These are phyloP conservation scores for Dendrobium officinale DNA, from an alignment of 106 monocot genomes.

Conservation along the genomic window DNA sequence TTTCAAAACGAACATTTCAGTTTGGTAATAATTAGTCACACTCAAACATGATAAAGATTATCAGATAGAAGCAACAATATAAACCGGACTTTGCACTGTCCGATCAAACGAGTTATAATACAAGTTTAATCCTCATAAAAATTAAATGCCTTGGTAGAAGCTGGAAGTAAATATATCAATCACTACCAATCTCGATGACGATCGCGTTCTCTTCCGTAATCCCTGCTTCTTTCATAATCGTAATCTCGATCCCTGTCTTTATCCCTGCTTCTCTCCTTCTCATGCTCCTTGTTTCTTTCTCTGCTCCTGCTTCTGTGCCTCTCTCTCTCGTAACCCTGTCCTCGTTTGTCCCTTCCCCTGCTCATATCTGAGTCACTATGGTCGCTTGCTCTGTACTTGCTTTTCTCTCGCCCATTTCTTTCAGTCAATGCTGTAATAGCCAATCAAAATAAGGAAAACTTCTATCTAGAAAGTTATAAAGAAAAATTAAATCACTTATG, in stretches of 20 bases:
- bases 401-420: conserved; percentile 49
- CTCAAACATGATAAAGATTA: too few relatives aligned
- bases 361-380: conserved; percentile 35
- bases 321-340: conserved; percentile 44
- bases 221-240: conserved; percentile 58
- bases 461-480: not conserved
- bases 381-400: conserved; percentile 49
- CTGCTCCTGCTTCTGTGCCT: conserved; percentile 80
- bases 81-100: too few relatives aligned
- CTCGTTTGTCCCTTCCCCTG: conserved; percentile 38
- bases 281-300: conserved; percentile 46
- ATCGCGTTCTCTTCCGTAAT: conserved; percentile 59
- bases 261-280: conserved; percentile 30
- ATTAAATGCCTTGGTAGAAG: not conserved
- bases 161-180: not conserved
- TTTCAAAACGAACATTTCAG: too few relatives aligned
- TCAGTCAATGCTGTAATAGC: conserved; percentile 22
- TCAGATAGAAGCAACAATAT: too few relatives aligned
- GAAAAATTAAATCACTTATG: not conserved
- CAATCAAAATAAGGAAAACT: not conserved
- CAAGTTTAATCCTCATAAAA: not conserved
- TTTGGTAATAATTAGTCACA: too few relatives aligned
- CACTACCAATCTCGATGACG: conserved; percentile 36
- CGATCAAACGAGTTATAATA: not conserved
- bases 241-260: conserved; percentile 20